Evolutionary conservation across 345 rosid genomes (phyloP).

Genomic region (Raphanus sativus): DNA sequence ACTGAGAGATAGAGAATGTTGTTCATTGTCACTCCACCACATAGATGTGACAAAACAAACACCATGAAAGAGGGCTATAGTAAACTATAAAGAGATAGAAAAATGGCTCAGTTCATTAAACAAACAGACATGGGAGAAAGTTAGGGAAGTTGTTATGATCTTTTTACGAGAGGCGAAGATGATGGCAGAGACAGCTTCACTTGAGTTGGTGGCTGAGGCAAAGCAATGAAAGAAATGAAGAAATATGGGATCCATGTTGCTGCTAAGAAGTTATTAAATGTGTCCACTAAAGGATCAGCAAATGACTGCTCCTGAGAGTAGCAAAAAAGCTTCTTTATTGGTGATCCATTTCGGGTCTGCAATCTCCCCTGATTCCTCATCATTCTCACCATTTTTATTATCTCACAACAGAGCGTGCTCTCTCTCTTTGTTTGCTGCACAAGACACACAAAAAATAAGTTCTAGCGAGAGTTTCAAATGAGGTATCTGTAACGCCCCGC

Average conservation of each 20-base stretch:
- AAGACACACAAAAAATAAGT: too few relatives aligned
- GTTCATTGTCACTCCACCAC: conserved; percentile 92
- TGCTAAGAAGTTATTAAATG: conserved; percentile 75
- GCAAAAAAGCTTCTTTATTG: conserved; percentile 59
- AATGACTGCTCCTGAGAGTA: conserved; percentile 75
- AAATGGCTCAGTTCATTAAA: too few relatives aligned
- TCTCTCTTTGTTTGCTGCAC: too few relatives aligned
- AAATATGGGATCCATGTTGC: conserved; percentile 91
- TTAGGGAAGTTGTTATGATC: conserved; percentile 72
- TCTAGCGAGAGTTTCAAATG: too few relatives aligned
- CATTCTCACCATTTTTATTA: too few relatives aligned
- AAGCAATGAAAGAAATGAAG: conserved; percentile 88
- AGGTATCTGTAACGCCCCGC: too few relatives aligned
- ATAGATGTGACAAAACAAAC: conserved; percentile 44
- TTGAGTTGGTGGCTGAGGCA: conserved; percentile 94
- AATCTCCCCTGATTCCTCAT: too few relatives aligned
- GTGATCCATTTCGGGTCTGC: too few relatives aligned
- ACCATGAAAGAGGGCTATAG: too few relatives aligned
- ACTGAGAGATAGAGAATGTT: conserved; percentile 87
- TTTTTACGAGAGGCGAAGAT: conserved; percentile 79
- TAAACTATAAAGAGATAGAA: too few relatives aligned
- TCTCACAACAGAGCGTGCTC: too few relatives aligned
- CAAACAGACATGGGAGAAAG: conserved; percentile 54
- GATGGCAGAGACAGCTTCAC: conserved; percentile 94
- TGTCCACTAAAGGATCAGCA: conserved; percentile 95